Evolutionary conservation across 805 yeast species (phyloP), one percentile per base, ranked within the genome.

Genomic region (Lipomyces starkeyi): DNA sequence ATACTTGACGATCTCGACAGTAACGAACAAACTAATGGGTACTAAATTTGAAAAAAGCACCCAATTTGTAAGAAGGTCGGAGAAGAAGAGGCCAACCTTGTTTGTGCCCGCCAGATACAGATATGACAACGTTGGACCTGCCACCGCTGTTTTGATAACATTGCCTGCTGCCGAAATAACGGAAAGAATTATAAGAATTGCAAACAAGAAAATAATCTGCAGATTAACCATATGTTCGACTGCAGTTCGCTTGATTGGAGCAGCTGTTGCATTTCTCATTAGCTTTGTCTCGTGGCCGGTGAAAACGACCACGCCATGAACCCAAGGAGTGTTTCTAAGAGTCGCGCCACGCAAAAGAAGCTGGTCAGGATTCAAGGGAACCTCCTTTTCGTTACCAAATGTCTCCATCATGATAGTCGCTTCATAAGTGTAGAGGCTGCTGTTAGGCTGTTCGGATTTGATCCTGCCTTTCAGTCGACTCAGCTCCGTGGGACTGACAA

Each of bases 271-370:
- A 80, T 95, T 95, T 77, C 99, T 87, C 98, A 95, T 94, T 72
- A 95, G 83, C 76, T 95, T 95, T 0, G 99, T 95, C 80, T 95
- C 99, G 78, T 96, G 99, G 25, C 99, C 99, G 0, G 99, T 95
- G 78, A 94, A 95, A 0, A 95, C 87, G 1, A 91, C 98, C 62
- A 92, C 83, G 27, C 99, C 99, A 74, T 91, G 91, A 56, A 95
- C 87, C 98, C 97, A 95, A 56, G 88, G 91, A 0, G 99, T 96
- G 76, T 95, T 95, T 79, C 98, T 85, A 70, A 95, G 82, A 2
- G 95, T 92, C 4, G 99, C 99, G 70, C 99, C 99, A 80, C 99
- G 86, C 66, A 95, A 83, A 54, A 96, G 82, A 81, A 96, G 80
- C 77, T 94, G 99, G 58, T 94, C 98, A 0, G 99, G 98, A 7